Conservation (phyloP, 2,329 filamentous ascomycete species). For the Sarocladiaceae sp. region DNA sequence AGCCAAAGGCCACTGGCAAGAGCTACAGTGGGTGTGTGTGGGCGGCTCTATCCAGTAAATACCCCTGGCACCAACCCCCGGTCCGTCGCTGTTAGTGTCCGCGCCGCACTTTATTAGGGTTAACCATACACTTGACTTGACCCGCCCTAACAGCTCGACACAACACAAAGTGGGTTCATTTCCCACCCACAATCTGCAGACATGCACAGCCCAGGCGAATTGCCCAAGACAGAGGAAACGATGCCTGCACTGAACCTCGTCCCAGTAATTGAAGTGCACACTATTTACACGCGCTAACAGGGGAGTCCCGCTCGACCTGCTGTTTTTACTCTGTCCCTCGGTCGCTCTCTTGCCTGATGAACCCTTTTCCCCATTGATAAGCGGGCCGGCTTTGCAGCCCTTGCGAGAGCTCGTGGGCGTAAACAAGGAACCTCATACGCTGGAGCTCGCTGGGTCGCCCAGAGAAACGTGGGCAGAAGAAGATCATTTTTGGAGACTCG, state of each 20-base stretch:
- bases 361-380: no score
- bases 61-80: not conserved
- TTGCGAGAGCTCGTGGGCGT: slow-evolving; percentile 1
- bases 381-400: no score
- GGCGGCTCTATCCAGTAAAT: no score
- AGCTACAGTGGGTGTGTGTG: no score
- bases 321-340: not conserved
- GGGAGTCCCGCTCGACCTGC: no score
- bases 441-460: not conserved
- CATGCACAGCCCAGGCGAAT: no score
- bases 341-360: no score
- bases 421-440: not conserved
- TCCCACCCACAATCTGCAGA: not conserved
- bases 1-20: not conserved
- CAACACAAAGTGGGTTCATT: not conserved
- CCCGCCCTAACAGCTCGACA: not conserved
- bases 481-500: not conserved
- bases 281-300: no score
- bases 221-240: no score
- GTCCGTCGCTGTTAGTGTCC: slow-evolving; percentile 6
- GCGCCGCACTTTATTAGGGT: not conserved
- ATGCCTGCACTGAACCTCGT: no score
- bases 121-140: not conserved
- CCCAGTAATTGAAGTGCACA: no score
- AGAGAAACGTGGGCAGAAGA: slow-evolving; percentile 4